A percentile compares a stretch with the other conserved stretches of the same genome.
Evolutionary conservation across 208 protist species (phyloP).

Genomic region (Crithidia bombi): DNA sequence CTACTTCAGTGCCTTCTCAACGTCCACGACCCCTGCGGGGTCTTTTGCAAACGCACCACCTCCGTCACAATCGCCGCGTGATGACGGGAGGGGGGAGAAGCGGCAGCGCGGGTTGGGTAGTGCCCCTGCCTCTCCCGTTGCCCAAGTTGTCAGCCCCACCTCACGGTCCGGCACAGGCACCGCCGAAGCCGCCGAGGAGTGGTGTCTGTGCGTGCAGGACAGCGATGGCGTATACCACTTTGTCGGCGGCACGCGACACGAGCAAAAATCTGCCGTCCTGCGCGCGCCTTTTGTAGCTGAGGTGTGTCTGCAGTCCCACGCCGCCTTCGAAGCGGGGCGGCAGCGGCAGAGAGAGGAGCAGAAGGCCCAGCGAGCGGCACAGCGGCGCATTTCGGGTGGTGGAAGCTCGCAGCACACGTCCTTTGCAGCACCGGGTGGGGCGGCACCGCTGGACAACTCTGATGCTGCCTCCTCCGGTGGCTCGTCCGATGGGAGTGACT

Average conservation of each 20-base stretch:
- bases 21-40: constrained; percentile 2
- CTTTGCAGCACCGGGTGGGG: background rate
- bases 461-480: background rate
- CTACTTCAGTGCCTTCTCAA: background rate
- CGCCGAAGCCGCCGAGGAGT: constrained; percentile 1
- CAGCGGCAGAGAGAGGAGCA: background rate
- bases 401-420: constrained; percentile 7
- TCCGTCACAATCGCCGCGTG: background rate
- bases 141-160: background rate
- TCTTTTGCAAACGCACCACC: background rate
- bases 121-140: background rate
- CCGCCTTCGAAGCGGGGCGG: constrained; percentile 19
- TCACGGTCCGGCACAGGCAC: background rate
- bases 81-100: background rate
- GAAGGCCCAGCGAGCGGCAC: background rate
- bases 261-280: constrained; percentile 19
- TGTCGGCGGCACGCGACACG: constrained; percentile 34
- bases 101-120: background rate
- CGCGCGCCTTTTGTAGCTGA: constrained; percentile 36
- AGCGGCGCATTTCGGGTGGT: background rate
- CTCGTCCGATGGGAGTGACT: background rate
- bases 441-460: background rate
- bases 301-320: constrained; percentile 31
- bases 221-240: constrained; percentile 34
- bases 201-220: constrained; percentile 50